Conservation (phyloP, 2,329 filamentous ascomycete species). For the Rhinocladiella mackenziei region DNA sequence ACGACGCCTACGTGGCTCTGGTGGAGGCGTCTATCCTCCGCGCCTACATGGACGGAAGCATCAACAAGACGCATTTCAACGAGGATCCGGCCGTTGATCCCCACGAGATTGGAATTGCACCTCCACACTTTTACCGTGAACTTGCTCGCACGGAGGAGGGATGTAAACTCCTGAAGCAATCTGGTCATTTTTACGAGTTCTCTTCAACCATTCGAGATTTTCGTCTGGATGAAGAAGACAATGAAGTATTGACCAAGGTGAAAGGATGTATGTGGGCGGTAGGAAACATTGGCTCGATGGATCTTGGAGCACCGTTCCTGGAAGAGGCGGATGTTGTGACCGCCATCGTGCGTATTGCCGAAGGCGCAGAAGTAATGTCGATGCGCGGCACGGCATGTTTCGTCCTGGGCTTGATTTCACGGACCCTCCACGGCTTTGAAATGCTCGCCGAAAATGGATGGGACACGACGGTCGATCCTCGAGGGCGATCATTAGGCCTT, state of each 20-base stretch:
- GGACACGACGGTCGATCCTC: conserved; percentile 81
- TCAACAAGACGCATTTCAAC: conserved; percentile 44
- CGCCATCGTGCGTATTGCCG: conserved; percentile 82
- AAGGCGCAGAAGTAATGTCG: conserved; percentile 83
- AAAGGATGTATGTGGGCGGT: conserved; percentile 98
- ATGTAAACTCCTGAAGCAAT: conserved; percentile 81
- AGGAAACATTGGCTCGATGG: conserved; percentile 97
- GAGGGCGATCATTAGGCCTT: conserved; percentile 79
- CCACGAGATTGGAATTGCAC: conserved; percentile 60
- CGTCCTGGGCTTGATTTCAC: conserved; percentile 84
- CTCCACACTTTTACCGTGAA: conserved; percentile 97
- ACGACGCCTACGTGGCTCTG: conserved; percentile 90
- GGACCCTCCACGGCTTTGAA: conserved; percentile 86
- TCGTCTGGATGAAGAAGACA: conserved; percentile 77
- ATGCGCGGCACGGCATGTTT: conserved; percentile 95
- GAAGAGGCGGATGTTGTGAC: conserved; percentile 85
- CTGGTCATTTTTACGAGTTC: conserved; percentile 95
- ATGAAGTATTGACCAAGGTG: conserved; percentile 82
- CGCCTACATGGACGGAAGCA: conserved; percentile 60
- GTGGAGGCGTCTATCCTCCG: conserved; percentile 94
- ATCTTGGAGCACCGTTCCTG: conserved; percentile 88
- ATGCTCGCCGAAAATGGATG: conserved; percentile 86
- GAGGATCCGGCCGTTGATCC: conserved; percentile 58
- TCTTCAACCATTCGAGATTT: conserved; percentile 82
- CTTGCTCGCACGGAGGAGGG: conserved; percentile 89